Conservation (phyloP, 306 rosid species). For the Castanospermum australe region DNA sequence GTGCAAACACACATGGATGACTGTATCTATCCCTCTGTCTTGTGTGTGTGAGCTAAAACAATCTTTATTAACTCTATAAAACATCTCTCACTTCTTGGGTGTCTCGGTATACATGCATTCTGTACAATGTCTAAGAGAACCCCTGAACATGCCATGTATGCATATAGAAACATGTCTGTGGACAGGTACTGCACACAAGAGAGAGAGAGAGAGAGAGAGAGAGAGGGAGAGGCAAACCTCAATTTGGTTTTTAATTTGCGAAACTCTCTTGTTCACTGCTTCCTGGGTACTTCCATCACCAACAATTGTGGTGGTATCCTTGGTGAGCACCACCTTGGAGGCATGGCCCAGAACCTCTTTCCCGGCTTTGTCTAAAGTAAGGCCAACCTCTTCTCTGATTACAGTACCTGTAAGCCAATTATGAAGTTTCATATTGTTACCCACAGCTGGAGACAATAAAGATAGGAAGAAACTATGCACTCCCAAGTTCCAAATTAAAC, state of each 20-base stretch:
- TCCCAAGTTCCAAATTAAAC: background rate
- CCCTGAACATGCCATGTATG: background rate
- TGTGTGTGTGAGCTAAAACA: background rate
- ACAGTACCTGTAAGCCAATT: slow-evolving; percentile 69
- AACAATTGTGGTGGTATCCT: slow-evolving; percentile 85
- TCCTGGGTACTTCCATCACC: slow-evolving; percentile 99
- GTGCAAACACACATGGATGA: background rate
- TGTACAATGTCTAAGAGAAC: background rate
- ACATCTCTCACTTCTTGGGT: background rate
- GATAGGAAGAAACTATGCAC: background rate
- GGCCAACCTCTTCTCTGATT: slow-evolving; percentile 95
- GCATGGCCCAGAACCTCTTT: slow-evolving; percentile 93
- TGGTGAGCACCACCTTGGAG: slow-evolving; percentile 94
- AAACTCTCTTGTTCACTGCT: slow-evolving; percentile 86
- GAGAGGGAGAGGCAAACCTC: slow-evolving; percentile 53
- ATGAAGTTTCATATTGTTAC: background rate
- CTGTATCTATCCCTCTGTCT: background rate
- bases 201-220: background rate
- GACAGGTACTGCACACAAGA: too few species aligned
- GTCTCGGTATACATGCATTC: background rate
- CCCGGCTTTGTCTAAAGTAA: slow-evolving; percentile 83
- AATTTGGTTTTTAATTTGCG: slow-evolving; percentile 82
- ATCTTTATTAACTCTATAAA: background rate
- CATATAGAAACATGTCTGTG: background rate
- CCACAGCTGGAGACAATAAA: background rate